Percentiles rank a stretch among this genome's conserved stretches.
Evolutionary conservation across 164 flowering plant genomes (phyloP).

Genomic region (Stephania cephalantha): DNA sequence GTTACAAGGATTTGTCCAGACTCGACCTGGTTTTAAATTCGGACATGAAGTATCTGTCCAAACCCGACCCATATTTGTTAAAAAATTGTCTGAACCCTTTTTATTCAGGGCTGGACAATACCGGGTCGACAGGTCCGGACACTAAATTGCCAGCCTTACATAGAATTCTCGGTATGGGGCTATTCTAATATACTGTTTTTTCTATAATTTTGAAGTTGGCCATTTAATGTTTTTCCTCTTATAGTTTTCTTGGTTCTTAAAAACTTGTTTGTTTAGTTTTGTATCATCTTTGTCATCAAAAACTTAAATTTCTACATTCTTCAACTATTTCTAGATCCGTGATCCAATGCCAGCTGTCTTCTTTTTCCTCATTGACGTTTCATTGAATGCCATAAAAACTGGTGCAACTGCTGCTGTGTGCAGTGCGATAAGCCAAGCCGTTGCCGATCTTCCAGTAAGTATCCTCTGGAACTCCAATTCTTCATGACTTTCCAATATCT

Average conservation of each 20-base stretch:
- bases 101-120: no score
- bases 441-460: slow-evolving; percentile 94
- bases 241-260: not conserved
- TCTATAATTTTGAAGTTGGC: no score
- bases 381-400: slow-evolving; percentile 92
- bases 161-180: no score
- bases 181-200: no score
- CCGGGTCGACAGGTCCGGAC: no score
- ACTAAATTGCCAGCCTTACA: no score
- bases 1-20: no score
- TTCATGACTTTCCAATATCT: not conserved
- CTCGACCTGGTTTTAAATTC: no score
- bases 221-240: not conserved
- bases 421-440: slow-evolving; percentile 88
- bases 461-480: not conserved
- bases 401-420: slow-evolving; percentile 99
- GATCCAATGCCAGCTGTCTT: slow-evolving; percentile 99
- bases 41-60: not conserved
- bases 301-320: not conserved
- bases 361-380: slow-evolving; percentile 95
- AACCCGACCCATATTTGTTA: not conserved
- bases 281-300: not conserved
- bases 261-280: not conserved
- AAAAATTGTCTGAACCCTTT: no score
- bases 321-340: slow-evolving; percentile 57